phyloP scores from a whole-genome alignment of 2,329 filamentous ascomycete species.

The Cladorrhinum sp. region DNA sequence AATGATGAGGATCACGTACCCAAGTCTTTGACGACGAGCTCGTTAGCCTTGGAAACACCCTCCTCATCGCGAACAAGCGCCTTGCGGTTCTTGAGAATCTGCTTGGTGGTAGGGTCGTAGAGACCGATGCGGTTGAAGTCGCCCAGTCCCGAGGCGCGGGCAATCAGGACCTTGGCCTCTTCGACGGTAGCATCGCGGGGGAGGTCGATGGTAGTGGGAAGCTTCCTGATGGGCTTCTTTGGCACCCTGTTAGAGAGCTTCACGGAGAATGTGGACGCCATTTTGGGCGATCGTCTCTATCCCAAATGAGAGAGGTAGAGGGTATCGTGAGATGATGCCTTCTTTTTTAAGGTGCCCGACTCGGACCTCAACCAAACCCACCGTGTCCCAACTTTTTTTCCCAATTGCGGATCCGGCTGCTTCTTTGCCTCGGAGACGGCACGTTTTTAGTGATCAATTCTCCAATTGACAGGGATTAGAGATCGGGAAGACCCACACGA shows the following conservation, averaged over 20 bases:
- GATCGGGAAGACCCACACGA: conserved; percentile 1
- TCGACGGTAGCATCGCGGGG: conserved; percentile 54
- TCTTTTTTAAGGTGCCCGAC: background rate
- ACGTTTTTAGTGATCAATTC: conserved; percentile 5
- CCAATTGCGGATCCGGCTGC: conserved; percentile 1
- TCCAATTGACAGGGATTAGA: conserved; percentile 2
- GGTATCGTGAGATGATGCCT: background rate
- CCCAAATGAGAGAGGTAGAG: background rate
- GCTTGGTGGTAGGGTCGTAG: conserved; percentile 58
- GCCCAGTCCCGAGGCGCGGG: conserved; percentile 47
- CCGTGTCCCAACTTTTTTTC: conserved; percentile 2
- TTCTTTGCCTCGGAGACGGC: conserved; percentile 3
- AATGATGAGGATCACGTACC: conserved; percentile 53
- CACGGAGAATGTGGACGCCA: conserved; percentile 35
- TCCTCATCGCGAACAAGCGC: conserved; percentile 49
- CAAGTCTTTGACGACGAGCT: conserved; percentile 87
- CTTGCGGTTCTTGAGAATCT: conserved; percentile 61
- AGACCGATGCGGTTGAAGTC: conserved; percentile 63
- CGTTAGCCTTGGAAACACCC: conserved; percentile 47
- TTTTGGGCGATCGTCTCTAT: conserved; percentile 5
- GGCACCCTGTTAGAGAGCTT: conserved; percentile 46
- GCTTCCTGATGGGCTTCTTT: conserved; percentile 51
- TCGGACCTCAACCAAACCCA: background rate
- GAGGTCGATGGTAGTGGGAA: conserved; percentile 52
- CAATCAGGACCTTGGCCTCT: conserved; percentile 56